phyloP scores from a whole-genome alignment of 2,329 filamentous ascomycete species.

The Cadophora sp. region DNA sequence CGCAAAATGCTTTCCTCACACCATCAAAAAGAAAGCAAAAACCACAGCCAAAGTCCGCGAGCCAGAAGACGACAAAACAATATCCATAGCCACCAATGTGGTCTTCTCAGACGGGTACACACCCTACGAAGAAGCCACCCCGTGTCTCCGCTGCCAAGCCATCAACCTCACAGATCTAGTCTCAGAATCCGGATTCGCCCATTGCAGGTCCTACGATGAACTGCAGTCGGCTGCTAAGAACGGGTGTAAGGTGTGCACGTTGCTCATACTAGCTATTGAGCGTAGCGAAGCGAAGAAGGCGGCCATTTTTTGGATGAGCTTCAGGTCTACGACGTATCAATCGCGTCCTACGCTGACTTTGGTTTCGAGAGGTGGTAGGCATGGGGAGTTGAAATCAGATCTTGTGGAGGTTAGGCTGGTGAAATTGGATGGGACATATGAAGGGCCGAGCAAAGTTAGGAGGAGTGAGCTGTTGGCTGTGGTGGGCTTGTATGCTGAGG shows the following conservation, averaged over 20 bases:
- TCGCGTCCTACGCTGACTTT: neutral
- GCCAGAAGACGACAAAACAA: neutral
- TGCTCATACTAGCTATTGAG: slow-evolving; percentile 6
- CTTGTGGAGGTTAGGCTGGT: neutral
- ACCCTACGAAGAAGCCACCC: neutral
- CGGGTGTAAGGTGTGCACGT: slow-evolving; percentile 1
- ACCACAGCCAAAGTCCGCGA: too few species aligned
- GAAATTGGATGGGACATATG: neutral
- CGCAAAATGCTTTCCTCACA: too few species aligned
- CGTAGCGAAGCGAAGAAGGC: neutral
- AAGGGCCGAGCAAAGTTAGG: neutral
- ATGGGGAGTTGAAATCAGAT: neutral
- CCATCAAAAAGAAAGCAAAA: neutral
- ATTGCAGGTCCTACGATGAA: slow-evolving; percentile 4
- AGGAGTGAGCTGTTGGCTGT: slow-evolving; percentile 13
- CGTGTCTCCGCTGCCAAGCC: neutral
- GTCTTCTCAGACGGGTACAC: slow-evolving; percentile 1
- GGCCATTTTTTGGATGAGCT: neutral
- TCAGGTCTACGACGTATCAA: neutral
- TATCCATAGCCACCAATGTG: neutral
- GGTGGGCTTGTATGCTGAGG: slow-evolving; percentile 13
- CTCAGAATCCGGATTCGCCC: neutral
- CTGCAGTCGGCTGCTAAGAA: neutral
- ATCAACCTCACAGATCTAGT: slow-evolving; percentile 2
- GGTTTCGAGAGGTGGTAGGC: neutral